Base-by-base conservation (phyloP, 108 stramenopile species). In the Skeletonema menzelii region DNA sequence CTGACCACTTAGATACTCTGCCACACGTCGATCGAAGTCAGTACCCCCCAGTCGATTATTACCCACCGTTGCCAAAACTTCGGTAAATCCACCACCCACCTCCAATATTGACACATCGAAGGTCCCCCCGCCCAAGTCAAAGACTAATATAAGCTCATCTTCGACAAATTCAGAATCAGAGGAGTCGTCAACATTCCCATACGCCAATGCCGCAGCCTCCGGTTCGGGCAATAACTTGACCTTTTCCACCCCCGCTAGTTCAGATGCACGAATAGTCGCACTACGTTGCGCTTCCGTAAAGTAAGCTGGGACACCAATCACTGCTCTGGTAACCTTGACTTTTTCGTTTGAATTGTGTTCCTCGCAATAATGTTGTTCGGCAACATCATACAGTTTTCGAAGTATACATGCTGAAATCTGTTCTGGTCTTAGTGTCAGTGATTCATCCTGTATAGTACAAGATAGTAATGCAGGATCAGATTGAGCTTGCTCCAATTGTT, bases 101-200 rank as follows among this genome's bases (percentile, higher is more conserved):
- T 88, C 79, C 27, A 98, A 66, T 17, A 98, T 85, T 14, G 90
- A 93, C 17, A 96, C 96, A 83, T 98, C 97, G 73, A 94, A 97
- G 0, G 97, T 98, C 26, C 97, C 97, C 15, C 97, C 97, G 4
- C 97, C 97, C 32, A 98, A 68, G 72, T 98, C 97, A 83, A 98
- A 97, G 1, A 98, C 96, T 27, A 98, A 70, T 19, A 98, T 93
- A 8, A 97, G 59, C 68, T 95, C 96, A 31, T 91, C 91, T 20
- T 53, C 49, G 49, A 7, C 20, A 7, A 53, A 42, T 15, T 70
- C 80, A 8, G 80, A 79, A 30, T 85, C 62, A 27, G 66, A 74
- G 15, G 35, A 46, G 34, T 61, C 28, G 46, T 38, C 40, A 12
- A 66, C 80, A 60, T 91, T 59, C 0, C 94, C 95, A 82, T 98